Evolutionary conservation across 768 basidiomycete genomes (phyloP).

Genomic region (Auricularia auricula-judae): DNA sequence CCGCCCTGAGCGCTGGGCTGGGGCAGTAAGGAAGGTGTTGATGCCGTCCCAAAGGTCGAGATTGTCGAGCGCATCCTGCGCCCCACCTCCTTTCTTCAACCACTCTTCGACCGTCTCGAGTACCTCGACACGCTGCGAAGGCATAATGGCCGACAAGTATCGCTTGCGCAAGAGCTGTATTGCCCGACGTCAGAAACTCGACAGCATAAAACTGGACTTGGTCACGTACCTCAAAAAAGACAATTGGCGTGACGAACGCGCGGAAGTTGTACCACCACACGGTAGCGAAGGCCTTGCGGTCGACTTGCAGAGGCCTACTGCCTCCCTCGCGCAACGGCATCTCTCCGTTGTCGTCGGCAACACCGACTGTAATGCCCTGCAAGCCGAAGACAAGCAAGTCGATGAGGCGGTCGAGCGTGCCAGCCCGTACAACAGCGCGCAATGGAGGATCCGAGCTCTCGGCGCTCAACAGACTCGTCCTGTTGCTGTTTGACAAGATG

Average conservation of each 20-base stretch:
- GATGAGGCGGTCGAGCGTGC: conserved; percentile 64
- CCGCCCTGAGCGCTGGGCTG: conserved; percentile 38
- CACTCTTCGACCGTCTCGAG: conserved; percentile 59
- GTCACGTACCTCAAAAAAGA: conserved; percentile 68
- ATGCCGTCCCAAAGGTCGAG: conserved; percentile 48
- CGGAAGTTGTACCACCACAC: conserved; percentile 82
- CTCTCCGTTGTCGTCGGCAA: conserved; percentile 81
- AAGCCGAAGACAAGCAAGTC: conserved; percentile 69
- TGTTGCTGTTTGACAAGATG: conserved; percentile 43
- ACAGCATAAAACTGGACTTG: neutral
- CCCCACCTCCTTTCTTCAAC: conserved; percentile 61
- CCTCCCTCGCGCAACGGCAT: conserved; percentile 66
- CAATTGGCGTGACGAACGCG: conserved; percentile 69
- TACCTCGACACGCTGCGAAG: conserved; percentile 41
- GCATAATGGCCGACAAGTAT: conserved; percentile 43
- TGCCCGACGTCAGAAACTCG: neutral
- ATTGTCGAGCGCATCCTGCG: conserved; percentile 72
- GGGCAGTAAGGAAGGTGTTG: conserved; percentile 43
- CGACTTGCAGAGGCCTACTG: conserved; percentile 61
- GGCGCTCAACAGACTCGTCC: conserved; percentile 42
- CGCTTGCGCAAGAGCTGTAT: conserved; percentile 63
- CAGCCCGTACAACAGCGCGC: conserved; percentile 67
- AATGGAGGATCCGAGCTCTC: conserved; percentile 63
- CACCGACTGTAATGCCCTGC: conserved; percentile 64
- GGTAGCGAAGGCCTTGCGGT: conserved; percentile 58